Conservation (phyloP, 768 basidiomycete species). For the Rhizopogon vulgaris region DNA sequence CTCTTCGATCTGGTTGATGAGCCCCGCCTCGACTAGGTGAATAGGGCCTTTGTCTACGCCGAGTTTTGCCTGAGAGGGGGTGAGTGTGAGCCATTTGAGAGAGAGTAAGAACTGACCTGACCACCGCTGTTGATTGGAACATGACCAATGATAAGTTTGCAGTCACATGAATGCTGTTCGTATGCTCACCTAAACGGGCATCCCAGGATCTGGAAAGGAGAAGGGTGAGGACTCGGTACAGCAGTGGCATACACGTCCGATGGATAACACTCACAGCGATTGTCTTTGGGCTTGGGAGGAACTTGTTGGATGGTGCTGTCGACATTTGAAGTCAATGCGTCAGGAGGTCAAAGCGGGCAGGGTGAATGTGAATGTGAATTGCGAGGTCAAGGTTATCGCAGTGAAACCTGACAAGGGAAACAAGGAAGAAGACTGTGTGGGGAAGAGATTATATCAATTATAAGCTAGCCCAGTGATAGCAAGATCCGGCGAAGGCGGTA, state of each 20-base stretch:
- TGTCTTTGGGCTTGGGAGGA: constrained; percentile 57
- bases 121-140: constrained; percentile 16
- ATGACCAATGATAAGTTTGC: constrained; percentile 9
- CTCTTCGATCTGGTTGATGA: constrained; percentile 65
- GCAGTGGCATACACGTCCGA: too few relatives aligned
- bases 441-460: too few relatives aligned
- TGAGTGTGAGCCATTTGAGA: constrained; percentile 5
- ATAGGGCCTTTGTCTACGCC: constrained; percentile 90
- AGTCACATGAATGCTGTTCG: neutral
- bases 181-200: constrained; percentile 72
- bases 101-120: constrained; percentile 18
- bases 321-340: constrained; percentile 15
- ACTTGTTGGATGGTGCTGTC: constrained; percentile 15
- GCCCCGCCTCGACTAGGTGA: constrained; percentile 64
- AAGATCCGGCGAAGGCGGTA: too few relatives aligned
- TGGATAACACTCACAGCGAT: constrained; percentile 59
- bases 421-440: neutral
- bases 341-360: neutral
- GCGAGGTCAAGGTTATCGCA: too few relatives aligned
- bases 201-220: constrained; percentile 65
- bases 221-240: constrained; percentile 6
- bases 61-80: constrained; percentile 48
- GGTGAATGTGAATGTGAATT: neutral
- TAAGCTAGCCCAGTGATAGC: too few relatives aligned
- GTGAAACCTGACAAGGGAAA: neutral